A percentile compares a stretch with the other conserved stretches of the same genome.
These are phyloP conservation scores for Paralagenidium karlingii DNA, from an alignment of 352 stramenopile genomes.

Conservation along the genomic window DNA sequence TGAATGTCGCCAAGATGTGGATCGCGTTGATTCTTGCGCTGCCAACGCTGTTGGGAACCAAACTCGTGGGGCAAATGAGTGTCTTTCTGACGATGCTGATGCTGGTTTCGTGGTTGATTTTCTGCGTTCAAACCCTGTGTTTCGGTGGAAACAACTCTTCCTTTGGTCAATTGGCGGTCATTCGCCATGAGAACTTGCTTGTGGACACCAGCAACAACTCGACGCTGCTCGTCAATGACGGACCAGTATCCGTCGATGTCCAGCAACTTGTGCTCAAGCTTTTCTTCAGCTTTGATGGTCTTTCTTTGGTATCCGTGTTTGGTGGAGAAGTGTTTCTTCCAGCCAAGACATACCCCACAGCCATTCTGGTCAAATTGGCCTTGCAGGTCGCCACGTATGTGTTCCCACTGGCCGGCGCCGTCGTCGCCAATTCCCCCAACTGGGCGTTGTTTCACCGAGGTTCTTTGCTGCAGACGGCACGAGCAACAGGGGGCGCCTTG, in stretches of 20 bases:
- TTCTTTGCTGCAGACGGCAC: slow-evolving; percentile 59
- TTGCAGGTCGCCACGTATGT: slow-evolving; percentile 73
- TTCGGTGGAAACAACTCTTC: no score
- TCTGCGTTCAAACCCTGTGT: no score
- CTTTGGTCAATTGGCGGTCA: no score
- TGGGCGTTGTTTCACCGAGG: slow-evolving; percentile 57
- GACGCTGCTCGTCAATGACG: no score
- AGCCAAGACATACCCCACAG: slow-evolving; percentile 62
- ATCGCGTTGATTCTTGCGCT: slow-evolving; percentile 18
- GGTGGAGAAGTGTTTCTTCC: slow-evolving; percentile 84
- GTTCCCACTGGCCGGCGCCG: slow-evolving; percentile 76
- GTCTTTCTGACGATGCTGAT: no score
- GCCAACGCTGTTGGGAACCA: slow-evolving; percentile 20
- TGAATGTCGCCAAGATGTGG: slow-evolving; percentile 10
- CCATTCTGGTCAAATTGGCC: slow-evolving; percentile 66
- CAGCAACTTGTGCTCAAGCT: no score
- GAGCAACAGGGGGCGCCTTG: slow-evolving; percentile 66
- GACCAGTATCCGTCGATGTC: no score
- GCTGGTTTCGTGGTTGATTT: no score
- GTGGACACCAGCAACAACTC: no score
- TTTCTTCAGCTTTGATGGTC: slow-evolving; percentile 92
- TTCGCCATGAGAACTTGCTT: no score
- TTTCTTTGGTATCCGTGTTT: slow-evolving; percentile 85
- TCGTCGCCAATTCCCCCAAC: slow-evolving; percentile 46
- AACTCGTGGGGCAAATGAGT: slow-evolving; percentile 14